Conservation (phyloP, 2,329 filamentous ascomycete species). For the Aspergillus novoparasiticus region DNA sequence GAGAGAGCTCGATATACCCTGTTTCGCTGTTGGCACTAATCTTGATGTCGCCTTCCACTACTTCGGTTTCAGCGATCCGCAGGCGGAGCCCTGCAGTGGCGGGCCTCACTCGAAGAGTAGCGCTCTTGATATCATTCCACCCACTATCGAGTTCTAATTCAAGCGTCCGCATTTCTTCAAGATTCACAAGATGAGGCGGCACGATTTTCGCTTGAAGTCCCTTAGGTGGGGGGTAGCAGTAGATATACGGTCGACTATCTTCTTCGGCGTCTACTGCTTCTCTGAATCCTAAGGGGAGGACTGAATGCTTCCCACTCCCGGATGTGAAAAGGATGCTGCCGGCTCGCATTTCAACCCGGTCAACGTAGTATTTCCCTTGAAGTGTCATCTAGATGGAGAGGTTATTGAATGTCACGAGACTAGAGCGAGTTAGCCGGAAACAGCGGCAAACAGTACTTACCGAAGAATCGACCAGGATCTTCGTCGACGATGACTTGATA, state of each 20-base stretch:
- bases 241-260: conserved; percentile 62
- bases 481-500: conserved; percentile 59
- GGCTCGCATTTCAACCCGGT: conserved; percentile 64
- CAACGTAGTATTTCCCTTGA: conserved; percentile 73
- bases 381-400: conserved; percentile 39
- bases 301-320: conserved; percentile 29
- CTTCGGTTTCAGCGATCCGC: conserved; percentile 53
- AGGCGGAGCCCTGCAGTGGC: conserved; percentile 63
- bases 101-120: conserved; percentile 57
- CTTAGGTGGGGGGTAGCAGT: conserved; percentile 71
- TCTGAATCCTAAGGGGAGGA: conserved; percentile 39
- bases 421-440: conserved; percentile 3
- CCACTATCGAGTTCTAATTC: conserved; percentile 74
- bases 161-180: conserved; percentile 77
- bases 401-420: not conserved
- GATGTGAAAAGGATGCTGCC: conserved; percentile 44
- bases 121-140: conserved; percentile 65
- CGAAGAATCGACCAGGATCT: conserved; percentile 53
- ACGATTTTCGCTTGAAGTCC: conserved; percentile 70
- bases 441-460: conserved; percentile 35
- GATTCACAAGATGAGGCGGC: conserved; percentile 70
- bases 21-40: conserved; percentile 47
- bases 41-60: conserved; percentile 45
- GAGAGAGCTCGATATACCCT: conserved; percentile 50
- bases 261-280: conserved; percentile 35